These are phyloP conservation scores for Fusarium stilboides DNA, from an alignment of 2,329 filamentous ascomycete species.

Conservation along the genomic window DNA sequence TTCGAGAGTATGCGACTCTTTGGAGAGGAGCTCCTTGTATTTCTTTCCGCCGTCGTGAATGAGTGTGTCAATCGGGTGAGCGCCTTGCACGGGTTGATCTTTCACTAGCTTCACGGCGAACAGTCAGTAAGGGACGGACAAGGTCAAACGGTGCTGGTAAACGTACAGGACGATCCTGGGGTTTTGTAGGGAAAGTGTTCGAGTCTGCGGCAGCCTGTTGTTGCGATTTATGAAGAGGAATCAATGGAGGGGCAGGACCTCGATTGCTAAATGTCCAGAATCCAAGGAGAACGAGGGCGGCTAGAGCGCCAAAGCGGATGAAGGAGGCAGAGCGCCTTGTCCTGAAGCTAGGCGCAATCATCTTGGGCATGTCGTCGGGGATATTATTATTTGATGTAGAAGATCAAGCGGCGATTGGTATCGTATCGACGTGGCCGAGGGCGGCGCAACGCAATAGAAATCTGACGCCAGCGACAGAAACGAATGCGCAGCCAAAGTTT, in stretches of 20 bases:
- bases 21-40: slow-evolving; percentile 58
- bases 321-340: slow-evolving; percentile 62
- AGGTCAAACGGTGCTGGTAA: background rate
- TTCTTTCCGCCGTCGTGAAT: slow-evolving; percentile 62
- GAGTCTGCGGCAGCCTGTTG: slow-evolving; percentile 4
- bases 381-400: slow-evolving; percentile 12
- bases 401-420: background rate
- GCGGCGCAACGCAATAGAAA: slow-evolving; percentile 25
- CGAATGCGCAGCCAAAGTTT: slow-evolving; percentile 30
- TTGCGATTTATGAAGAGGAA: slow-evolving; percentile 25
- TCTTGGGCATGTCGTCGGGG: slow-evolving; percentile 46
- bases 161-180: slow-evolving; percentile 16
- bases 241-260: slow-evolving; percentile 27
- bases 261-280: slow-evolving; percentile 50
- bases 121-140: slow-evolving; percentile 16
- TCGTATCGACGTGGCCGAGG: slow-evolving; percentile 6
- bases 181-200: background rate
- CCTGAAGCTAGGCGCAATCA: slow-evolving; percentile 60
- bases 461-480: slow-evolving; percentile 47
- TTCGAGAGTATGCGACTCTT: slow-evolving; percentile 65
- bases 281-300: slow-evolving; percentile 54
- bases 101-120: background rate
- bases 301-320: slow-evolving; percentile 59
- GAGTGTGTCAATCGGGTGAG: slow-evolving; percentile 68
- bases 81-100: slow-evolving; percentile 18